Conservation (phyloP, 108 stramenopile species). For the Asterionellopsis glacialis region DNA sequence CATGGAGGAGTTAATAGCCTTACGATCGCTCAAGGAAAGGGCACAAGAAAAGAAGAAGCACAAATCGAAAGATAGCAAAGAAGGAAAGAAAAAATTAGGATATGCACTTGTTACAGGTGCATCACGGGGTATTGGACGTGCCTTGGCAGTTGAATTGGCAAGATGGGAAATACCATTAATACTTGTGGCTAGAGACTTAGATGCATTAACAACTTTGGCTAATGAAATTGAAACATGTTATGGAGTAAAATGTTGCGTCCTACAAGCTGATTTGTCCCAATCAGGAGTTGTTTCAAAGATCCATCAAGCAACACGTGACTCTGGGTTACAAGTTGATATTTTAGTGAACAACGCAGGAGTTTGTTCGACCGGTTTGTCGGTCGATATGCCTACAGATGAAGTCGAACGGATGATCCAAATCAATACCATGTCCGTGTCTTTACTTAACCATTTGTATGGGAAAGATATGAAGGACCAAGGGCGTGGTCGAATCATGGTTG, state of each 20-base stretch:
- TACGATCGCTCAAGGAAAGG: conserved; percentile 34
- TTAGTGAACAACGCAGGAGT: conserved; percentile 83
- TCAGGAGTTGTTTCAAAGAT: conserved; percentile 55
- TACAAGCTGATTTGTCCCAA: conserved; percentile 67
- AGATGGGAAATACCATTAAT: conserved; percentile 79
- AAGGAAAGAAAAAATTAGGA: conserved; percentile 21
- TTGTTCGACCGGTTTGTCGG: conserved; percentile 47
- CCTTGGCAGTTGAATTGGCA: conserved; percentile 80
- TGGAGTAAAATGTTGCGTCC: conserved; percentile 66
- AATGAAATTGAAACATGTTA: conserved; percentile 80
- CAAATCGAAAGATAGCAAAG: conserved; percentile 2
- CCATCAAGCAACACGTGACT: conserved; percentile 54
- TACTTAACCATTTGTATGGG: conserved; percentile 64
- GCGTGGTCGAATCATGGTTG: conserved; percentile 76
- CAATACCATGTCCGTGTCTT: conserved; percentile 54
- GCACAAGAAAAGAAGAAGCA: not conserved
- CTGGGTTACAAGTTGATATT: conserved; percentile 71
- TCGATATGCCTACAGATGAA: conserved; percentile 34
- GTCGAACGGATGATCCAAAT: conserved; percentile 59
- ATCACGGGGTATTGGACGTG: conserved; percentile 76
- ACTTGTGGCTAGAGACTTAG: conserved; percentile 70
- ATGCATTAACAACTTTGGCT: conserved; percentile 49
- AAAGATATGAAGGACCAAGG: conserved; percentile 70
- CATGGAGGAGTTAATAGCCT: conserved; percentile 39
- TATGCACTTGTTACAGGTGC: conserved; percentile 84